Conservation (phyloP, 2,329 filamentous ascomycete genomes). For the Chaetothyriales sp. region DNA sequence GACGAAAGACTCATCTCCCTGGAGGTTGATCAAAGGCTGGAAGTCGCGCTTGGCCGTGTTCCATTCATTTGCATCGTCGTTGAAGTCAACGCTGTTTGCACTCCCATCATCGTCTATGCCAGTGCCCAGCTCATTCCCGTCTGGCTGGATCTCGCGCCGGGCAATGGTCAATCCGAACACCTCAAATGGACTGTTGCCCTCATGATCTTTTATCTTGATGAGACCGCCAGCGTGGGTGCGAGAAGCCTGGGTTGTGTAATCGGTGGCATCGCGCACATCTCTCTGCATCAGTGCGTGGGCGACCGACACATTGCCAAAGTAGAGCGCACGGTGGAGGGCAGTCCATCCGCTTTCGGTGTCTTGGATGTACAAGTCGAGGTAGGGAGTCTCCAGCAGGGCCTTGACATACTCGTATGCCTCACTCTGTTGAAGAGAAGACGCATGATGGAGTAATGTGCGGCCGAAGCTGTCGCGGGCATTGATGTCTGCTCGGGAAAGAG, state of each 20-base stretch:
- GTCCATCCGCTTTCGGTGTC: constrained; percentile 95
- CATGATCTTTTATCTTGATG: constrained; percentile 89
- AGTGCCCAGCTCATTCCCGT: constrained; percentile 17
- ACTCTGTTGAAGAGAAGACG: constrained; percentile 54
- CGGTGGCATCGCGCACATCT: constrained; percentile 52
- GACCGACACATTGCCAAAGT: constrained; percentile 74
- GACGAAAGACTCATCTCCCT: constrained; percentile 74
- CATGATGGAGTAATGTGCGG: constrained; percentile 69
- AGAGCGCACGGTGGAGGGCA: constrained; percentile 75
- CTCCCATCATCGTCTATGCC: constrained; percentile 15
- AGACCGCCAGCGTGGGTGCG: constrained; percentile 50
- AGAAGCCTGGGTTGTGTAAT: constrained; percentile 44
- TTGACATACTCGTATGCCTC: constrained; percentile 59
- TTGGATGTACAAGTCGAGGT: constrained; percentile 71
- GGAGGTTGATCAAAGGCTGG: constrained; percentile 25
- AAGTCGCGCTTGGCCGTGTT: constrained; percentile 17
- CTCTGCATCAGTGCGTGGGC: constrained; percentile 67
- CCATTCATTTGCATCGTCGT: constrained; percentile 34
- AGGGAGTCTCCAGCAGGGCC: constrained; percentile 65
- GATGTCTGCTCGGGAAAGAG: constrained; percentile 50
- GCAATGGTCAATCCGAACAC: constrained; percentile 79
- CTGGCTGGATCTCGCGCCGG: constrained; percentile 46
- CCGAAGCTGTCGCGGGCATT: constrained; percentile 74
- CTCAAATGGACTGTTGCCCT: constrained; percentile 89
- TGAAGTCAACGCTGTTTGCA: constrained; percentile 22